Percentiles rank a stretch among this genome's conserved stretches.
phyloP scores from a whole-genome alignment of 2,329 filamentous ascomycete species.

The Emericellopsis cladophorae region DNA sequence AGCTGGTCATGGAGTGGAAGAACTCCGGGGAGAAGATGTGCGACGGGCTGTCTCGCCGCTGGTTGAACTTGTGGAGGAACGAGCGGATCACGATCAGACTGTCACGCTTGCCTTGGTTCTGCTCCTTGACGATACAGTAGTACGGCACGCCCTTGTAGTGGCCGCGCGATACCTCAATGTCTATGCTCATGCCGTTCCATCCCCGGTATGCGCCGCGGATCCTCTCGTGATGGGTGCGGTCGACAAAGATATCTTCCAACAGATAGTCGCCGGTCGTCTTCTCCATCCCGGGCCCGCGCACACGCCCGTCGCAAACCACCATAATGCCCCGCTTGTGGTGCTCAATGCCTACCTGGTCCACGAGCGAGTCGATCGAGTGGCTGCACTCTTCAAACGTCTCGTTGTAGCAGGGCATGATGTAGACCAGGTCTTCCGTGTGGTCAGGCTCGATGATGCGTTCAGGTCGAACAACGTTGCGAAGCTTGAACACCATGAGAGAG shows the following conservation, averaged over 20 bases:
- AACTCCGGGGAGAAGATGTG: constrained; percentile 23
- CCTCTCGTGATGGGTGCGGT: constrained; percentile 10
- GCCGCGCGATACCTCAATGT: constrained; percentile 21
- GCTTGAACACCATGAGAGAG: constrained; percentile 7
- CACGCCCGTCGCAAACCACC: constrained; percentile 11
- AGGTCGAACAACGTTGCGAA: constrained; percentile 5
- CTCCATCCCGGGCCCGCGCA: constrained; percentile 10
- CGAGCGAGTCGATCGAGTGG: constrained; percentile 15
- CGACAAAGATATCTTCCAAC: constrained; percentile 22
- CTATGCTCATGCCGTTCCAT: constrained; percentile 23
- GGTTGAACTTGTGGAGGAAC: constrained; percentile 27
- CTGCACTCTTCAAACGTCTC: constrained; percentile 24
- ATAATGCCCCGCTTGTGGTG: constrained; percentile 9
- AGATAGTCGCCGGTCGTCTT: constrained; percentile 18
- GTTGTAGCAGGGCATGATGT: constrained; percentile 28
- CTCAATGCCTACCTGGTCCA: constrained; percentile 8
- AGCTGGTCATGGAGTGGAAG: constrained; percentile 18
- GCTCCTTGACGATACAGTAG: constrained; percentile 26
- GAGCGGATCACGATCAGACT: constrained; percentile 26
- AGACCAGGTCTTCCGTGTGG: constrained; percentile 19
- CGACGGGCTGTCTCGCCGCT: constrained; percentile 17
- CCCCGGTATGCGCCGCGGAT: constrained; percentile 21
- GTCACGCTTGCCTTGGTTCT: constrained; percentile 29
- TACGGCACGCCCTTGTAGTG: constrained; percentile 25
- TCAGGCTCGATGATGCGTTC: constrained; percentile 8